A percentile compares a stretch with the other conserved stretches of the same genome.
Evolutionary conservation across 208 protist genomes (phyloP).

Genomic region (Endotrypanum monterogeii): DNA sequence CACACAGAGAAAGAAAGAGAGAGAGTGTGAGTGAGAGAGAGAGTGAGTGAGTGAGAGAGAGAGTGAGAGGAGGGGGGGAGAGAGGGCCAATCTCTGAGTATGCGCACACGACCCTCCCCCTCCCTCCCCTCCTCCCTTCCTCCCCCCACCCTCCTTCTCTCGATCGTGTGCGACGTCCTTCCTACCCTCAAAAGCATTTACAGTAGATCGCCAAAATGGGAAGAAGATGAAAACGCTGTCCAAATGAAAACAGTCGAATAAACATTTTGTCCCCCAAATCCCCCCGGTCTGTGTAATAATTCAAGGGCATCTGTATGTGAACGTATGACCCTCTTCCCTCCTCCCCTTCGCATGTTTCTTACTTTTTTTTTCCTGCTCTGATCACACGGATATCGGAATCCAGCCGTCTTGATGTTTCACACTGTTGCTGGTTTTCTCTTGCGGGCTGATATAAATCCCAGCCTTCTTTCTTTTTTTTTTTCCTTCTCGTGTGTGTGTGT

Average conservation of each 20-base stretch:
- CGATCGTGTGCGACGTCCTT: too few species aligned
- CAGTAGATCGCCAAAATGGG: neutral
- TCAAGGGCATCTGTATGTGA: neutral
- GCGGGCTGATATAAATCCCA: neutral
- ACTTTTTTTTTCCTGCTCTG: too few species aligned
- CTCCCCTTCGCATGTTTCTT: neutral
- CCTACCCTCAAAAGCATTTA: too few species aligned
- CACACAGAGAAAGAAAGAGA: too few species aligned
- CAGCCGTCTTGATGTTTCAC: neutral
- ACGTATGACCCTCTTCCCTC: neutral
- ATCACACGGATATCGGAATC: neutral
- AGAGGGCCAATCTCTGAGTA: too few species aligned
- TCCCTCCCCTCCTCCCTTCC: too few species aligned
- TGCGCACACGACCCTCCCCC: too few species aligned
- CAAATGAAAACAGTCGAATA: neutral
- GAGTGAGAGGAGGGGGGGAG: too few species aligned
- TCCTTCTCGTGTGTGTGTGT: neutral
- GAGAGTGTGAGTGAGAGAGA: too few species aligned
- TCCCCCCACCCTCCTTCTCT: too few species aligned
- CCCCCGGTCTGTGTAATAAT: neutral
- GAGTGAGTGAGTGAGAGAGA: too few species aligned
- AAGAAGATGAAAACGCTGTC: neutral
- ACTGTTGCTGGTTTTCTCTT: neutral
- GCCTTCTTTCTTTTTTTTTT: constrained; percentile 2
- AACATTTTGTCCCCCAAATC: neutral